Percentiles rank a stretch among this genome's conserved stretches.
Evolutionary conservation across 2,329 filamentous ascomycete genomes (phyloP).

Genomic region (Colletotrichum abscissum): DNA sequence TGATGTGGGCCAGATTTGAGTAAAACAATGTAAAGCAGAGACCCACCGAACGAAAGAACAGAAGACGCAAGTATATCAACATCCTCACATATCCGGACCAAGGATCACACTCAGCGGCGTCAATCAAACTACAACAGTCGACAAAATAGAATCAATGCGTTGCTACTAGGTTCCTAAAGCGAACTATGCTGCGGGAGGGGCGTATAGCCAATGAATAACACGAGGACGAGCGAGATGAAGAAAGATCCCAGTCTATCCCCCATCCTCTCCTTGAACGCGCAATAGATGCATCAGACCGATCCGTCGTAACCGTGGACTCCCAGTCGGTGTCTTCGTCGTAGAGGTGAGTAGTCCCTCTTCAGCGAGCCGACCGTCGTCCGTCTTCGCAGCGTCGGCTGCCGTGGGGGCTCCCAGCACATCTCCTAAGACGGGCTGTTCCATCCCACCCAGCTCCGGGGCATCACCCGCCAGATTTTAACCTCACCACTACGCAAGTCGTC

Average conservation of each 20-base stretch:
- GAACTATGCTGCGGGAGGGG: slow-evolving; percentile 26
- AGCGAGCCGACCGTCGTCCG: slow-evolving; percentile 10
- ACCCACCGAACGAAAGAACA: too few species aligned
- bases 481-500: slow-evolving; percentile 93
- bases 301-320: slow-evolving; percentile 8
- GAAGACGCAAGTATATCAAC: too few species aligned
- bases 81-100: too few species aligned
- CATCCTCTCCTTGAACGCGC: slow-evolving; percentile 15
- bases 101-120: not conserved
- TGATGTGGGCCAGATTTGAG: not conserved
- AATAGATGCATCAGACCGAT: slow-evolving; percentile 25
- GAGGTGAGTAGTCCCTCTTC: not conserved
- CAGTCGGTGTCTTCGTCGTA: not conserved
- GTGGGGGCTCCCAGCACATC: slow-evolving; percentile 37
- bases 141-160: slow-evolving; percentile 26
- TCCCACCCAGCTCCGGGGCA: slow-evolving; percentile 91
- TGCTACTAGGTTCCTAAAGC: slow-evolving; percentile 32
- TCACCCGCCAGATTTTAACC: slow-evolving; percentile 96
- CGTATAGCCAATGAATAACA: slow-evolving; percentile 23
- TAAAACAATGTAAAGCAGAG: not conserved
- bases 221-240: slow-evolving; percentile 11
- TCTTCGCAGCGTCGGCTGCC: slow-evolving; percentile 14
- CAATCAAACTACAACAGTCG: not conserved
- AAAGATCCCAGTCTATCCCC: slow-evolving; percentile 16
- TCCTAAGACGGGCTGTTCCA: slow-evolving; percentile 77